Base-by-base conservation (phyloP, 176 grass and related monocot species). In the Zoysia japonica region DNA sequence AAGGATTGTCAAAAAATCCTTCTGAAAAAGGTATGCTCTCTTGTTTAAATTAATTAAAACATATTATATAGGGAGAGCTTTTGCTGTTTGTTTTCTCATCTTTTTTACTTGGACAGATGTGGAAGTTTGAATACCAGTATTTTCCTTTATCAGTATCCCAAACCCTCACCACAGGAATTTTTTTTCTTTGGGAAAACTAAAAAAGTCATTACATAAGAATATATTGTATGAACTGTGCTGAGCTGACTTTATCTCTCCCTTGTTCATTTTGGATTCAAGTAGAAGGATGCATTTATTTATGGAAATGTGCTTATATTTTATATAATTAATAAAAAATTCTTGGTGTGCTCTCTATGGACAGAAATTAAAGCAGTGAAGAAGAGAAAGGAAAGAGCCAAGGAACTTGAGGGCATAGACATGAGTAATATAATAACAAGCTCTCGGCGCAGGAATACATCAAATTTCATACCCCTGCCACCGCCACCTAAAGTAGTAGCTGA, bases 401-500 rank as follows among this genome's bases (percentile, higher is more conserved):
- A 99, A 72, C 88, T 99, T 61, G 96, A 95, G 80, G 96, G 96
- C 47, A 99, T 99, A 78, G 96, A 99, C 44, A 92, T 65, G 88
- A 93, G 90, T 87, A 95, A 99, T 84, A 95, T 99, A 67, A 89
- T 99, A 15, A 83, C 90, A 28, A 99, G 92, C 82, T 95, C 96
- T 68, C 90, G 96, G 35, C 82, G 90, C 43, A 90, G 92, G 85
- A 76, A 63, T 51, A 53, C 88, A 80, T 89, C 89, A 3, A 92
- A 70, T 88, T 99, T 90, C 81, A 91, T 99, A 67, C 88, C 96
- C 56, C 84, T 39, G 28, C 81, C 88, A 17, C 87, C 83, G 52
- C 90, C 82, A 64, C 90, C 86, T 81, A 90, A 87, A 90, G 83
- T 83, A 73, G 75, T 81, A 78, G 76, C 57, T 54, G 84, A 89